These are phyloP conservation scores for Rhodotorula toruloides DNA, from an alignment of 768 basidiomycete genomes.

Conservation along the genomic window DNA sequence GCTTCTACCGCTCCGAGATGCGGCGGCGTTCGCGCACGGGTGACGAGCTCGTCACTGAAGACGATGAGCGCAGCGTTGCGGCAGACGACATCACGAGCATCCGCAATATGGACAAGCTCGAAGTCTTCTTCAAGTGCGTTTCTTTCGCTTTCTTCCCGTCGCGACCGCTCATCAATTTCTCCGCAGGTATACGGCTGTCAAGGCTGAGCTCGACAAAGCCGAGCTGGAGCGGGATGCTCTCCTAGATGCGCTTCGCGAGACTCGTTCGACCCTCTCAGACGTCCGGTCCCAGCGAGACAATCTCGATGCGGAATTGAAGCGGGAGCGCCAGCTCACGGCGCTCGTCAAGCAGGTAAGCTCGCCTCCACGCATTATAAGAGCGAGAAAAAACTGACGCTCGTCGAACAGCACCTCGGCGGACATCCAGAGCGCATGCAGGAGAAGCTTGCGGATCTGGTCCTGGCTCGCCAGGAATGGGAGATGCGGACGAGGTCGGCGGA, in stretches of 20 bases:
- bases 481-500: constrained; percentile 5
- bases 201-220: constrained; percentile 21
- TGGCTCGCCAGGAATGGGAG: constrained; percentile 9
- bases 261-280: constrained; percentile 19
- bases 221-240: constrained; percentile 12
- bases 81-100: constrained; percentile 6
- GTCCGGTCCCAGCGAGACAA: constrained; percentile 17
- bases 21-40: background rate
- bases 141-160: background rate
- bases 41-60: background rate
- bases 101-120: constrained; percentile 34
- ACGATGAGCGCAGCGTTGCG: background rate
- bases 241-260: constrained; percentile 19
- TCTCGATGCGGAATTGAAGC: constrained; percentile 5
- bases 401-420: constrained; percentile 8
- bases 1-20: background rate
- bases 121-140: constrained; percentile 35
- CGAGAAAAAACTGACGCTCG: fast-evolving
- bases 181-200: constrained; percentile 1
- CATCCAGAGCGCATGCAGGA: constrained; percentile 7
- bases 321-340: background rate
- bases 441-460: constrained; percentile 13
- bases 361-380: fast-evolving
- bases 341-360: constrained; percentile 16
- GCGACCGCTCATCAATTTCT: background rate